phyloP scores from a whole-genome alignment of 495 filamentous ascomycete genomes.

The Annulohypoxylon bovei region DNA sequence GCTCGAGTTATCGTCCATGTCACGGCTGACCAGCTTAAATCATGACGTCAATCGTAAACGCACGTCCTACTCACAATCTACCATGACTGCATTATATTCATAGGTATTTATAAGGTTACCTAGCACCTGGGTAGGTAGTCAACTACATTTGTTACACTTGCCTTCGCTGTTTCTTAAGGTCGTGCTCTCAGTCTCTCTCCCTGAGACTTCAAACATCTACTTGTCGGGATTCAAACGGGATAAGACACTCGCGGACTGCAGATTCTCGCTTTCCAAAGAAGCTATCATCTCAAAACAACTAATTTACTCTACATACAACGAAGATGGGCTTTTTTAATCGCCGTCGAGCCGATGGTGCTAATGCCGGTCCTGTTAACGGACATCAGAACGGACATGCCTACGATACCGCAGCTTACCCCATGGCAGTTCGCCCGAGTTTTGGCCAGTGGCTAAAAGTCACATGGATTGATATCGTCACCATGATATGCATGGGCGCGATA shows the following conservation, averaged over 20 bases:
- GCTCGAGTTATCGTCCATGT: constrained; percentile 27
- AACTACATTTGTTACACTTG: neutral
- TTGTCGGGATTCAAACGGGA: neutral
- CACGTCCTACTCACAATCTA: neutral
- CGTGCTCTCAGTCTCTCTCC: neutral
- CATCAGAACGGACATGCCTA: constrained; percentile 16
- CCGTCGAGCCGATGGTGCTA: constrained; percentile 23
- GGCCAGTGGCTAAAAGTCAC: constrained; percentile 66
- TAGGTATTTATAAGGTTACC: no score
- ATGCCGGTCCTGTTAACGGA: constrained; percentile 12
- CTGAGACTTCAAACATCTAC: neutral
- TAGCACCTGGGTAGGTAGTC: neutral
- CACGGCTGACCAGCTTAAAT: constrained; percentile 13
- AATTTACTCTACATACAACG: neutral
- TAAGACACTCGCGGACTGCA: neutral
- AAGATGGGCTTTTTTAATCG: constrained; percentile 48
- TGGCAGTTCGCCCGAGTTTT: constrained; percentile 57
- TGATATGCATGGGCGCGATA: constrained; percentile 64
- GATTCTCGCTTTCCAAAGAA: neutral
- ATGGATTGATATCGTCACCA: constrained; percentile 67
- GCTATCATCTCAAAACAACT: neutral
- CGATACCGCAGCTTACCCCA: constrained; percentile 44
- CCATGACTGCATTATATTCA: neutral
- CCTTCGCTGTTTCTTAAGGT: neutral
- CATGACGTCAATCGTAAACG: constrained; percentile 34